phyloP scores from a whole-genome alignment of 768 basidiomycete genomes.

The Mycena filopes region DNA sequence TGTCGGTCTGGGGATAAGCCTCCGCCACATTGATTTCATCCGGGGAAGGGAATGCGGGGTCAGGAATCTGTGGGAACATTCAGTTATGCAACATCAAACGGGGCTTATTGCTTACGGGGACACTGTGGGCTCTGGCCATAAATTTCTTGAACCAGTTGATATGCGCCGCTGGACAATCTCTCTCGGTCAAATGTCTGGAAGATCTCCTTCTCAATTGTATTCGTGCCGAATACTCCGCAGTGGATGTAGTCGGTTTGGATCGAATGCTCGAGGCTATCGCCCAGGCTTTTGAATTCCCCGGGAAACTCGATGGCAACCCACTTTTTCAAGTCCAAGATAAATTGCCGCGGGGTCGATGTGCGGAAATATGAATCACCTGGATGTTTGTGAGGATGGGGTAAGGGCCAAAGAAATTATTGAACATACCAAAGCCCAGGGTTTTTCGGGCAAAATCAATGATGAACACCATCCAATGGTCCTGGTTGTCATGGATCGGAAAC shows the following conservation, averaged over 20 bases:
- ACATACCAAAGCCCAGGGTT: slow-evolving; percentile 5
- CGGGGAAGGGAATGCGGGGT: too few relatives aligned
- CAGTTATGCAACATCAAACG: not conserved
- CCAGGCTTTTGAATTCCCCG: not conserved
- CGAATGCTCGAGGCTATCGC: not conserved
- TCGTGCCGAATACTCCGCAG: slow-evolving; percentile 3
- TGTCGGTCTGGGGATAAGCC: not conserved
- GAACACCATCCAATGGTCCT: slow-evolving; percentile 10
- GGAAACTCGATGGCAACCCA: not conserved
- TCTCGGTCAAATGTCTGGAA: not conserved
- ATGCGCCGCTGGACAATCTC: not conserved
- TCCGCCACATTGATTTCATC: not conserved
- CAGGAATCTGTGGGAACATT: not conserved
- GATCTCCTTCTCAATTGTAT: not conserved
- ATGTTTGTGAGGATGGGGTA: not conserved
- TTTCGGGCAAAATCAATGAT: not conserved
- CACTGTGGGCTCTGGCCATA: not conserved
- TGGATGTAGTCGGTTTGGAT: slow-evolving; percentile 6
- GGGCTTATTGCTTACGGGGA: too few relatives aligned
- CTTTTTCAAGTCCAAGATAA: not conserved
- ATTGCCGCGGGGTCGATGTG: not conserved
- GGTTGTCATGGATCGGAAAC: not conserved
- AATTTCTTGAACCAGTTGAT: slow-evolving; percentile 5
- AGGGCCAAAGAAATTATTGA: not conserved
- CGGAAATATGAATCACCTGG: not conserved